Evolutionary conservation across 2,329 filamentous ascomycete species (phyloP).

Genomic region (Ophiostoma montium): DNA sequence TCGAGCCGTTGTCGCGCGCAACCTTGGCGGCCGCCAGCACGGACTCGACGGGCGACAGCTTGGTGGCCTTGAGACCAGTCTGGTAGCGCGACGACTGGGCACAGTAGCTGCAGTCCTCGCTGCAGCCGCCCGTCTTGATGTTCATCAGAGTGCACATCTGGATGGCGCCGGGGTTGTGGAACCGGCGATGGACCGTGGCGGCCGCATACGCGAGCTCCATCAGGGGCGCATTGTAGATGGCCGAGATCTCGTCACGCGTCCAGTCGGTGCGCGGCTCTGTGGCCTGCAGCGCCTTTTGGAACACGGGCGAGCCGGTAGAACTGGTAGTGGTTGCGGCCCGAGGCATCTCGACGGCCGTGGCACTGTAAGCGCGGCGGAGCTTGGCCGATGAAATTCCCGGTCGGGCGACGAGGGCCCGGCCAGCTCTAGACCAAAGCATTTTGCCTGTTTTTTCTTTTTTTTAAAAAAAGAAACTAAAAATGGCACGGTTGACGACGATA

Average conservation of each 20-base stretch:
- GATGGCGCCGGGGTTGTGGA: slow-evolving; percentile 70
- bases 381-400: neutral
- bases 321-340: neutral
- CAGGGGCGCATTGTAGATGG: slow-evolving; percentile 5
- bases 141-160: slow-evolving; percentile 94
- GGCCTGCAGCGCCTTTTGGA: slow-evolving; percentile 3
- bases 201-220: slow-evolving; percentile 6
- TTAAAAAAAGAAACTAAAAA: no score
- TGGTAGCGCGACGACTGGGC: slow-evolving; percentile 73
- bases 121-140: slow-evolving; percentile 89
- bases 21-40: slow-evolving; percentile 65
- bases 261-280: slow-evolving; percentile 7
- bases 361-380: slow-evolving; percentile 3
- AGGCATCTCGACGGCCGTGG: neutral
- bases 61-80: slow-evolving; percentile 65
- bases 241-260: slow-evolving; percentile 5
- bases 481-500: no score
- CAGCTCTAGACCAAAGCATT: slow-evolving; percentile 1
- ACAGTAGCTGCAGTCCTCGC: slow-evolving; percentile 87
- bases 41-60: slow-evolving; percentile 64
- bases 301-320: neutral
- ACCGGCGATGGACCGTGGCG: slow-evolving; percentile 54
- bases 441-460: no score
- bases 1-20: slow-evolving; percentile 73
- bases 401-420: neutral